phyloP scores from a whole-genome alignment of 805 yeast genomes.

The Jamesozyma hellenica region DNA sequence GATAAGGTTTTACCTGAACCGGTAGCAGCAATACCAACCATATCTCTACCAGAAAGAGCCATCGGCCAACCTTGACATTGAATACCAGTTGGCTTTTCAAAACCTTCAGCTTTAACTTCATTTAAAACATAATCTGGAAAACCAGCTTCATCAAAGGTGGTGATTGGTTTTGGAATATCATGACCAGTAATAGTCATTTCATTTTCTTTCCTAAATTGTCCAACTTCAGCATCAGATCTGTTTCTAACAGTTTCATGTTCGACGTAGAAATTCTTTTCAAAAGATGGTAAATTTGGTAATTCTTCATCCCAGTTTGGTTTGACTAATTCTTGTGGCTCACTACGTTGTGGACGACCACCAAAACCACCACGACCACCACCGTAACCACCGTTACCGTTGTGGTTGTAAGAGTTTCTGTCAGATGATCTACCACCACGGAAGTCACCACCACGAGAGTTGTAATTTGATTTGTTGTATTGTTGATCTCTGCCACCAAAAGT shows the following conservation, averaged over 20 bases:
- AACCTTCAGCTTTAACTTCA: conserved; percentile 87
- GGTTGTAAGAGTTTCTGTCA: conserved; percentile 30
- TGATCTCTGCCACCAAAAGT: conserved; percentile 31
- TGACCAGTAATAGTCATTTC: conserved; percentile 80
- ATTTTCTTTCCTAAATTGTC: conserved; percentile 64
- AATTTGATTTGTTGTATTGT: conserved; percentile 30
- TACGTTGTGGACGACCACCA: conserved; percentile 28
- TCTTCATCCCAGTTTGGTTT: conserved; percentile 75
- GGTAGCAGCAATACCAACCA: conserved; percentile 98
- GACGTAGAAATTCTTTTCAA: conserved; percentile 88
- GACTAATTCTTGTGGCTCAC: conserved; percentile 30
- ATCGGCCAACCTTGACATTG: conserved; percentile 99
- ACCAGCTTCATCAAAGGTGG: conserved; percentile 91
- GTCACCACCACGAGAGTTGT: conserved; percentile 33
- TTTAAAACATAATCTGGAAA: conserved; percentile 88
- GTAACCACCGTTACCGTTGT: conserved; percentile 22
- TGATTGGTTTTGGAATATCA: conserved; percentile 90
- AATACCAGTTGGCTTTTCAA: conserved; percentile 88
- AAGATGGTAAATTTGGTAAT: conserved; percentile 55
- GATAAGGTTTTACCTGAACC: conserved; percentile 98
- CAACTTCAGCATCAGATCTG: conserved; percentile 67
- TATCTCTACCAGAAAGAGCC: conserved; percentile 97
- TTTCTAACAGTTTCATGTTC: conserved; percentile 72
- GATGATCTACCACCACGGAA: conserved; percentile 33
- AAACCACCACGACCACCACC: conserved; percentile 26